A percentile compares a stretch with the other conserved stretches of the same genome.
Evolutionary conservation across 2,329 filamentous ascomycete genomes (phyloP).

Genomic region (Colletotrichum sp.): DNA sequence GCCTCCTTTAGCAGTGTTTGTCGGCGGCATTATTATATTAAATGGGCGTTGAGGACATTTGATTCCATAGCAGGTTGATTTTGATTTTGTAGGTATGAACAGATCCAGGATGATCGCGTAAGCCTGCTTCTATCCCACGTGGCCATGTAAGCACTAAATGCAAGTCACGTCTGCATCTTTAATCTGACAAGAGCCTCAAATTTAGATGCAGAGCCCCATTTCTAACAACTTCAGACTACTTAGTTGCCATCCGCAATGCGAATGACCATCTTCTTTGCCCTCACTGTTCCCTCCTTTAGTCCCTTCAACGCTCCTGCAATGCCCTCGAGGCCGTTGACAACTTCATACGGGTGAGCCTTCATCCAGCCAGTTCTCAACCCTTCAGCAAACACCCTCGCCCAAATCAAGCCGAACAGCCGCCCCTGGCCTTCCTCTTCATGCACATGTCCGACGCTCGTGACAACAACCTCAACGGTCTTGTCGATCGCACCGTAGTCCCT

Average conservation of each 20-base stretch:
- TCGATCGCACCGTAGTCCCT: conserved; percentile 6
- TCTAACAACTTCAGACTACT: not conserved
- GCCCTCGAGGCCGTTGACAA: conserved; percentile 12
- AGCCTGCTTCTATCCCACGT: not conserved
- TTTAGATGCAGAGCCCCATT: not conserved
- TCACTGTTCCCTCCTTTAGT: conserved; percentile 16
- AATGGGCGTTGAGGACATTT: no score
- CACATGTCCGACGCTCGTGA: conserved; percentile 14
- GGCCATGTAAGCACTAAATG: not conserved
- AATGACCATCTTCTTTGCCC: conserved; percentile 24
- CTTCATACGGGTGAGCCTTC: conserved; percentile 22
- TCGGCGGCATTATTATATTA: no score
- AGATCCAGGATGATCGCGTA: no score
- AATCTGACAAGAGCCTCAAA: not conserved
- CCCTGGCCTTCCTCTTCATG: conserved; percentile 17
- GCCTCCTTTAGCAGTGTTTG: no score
- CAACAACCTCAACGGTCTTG: conserved; percentile 14
- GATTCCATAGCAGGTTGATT: no score
- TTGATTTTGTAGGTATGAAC: no score
- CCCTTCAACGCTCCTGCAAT: conserved; percentile 18
- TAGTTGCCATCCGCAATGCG: conserved; percentile 18
- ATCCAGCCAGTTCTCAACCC: conserved; percentile 23
- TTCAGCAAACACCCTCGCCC: conserved; percentile 13
- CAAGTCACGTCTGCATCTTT: not conserved
- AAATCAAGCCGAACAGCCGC: conserved; percentile 16